These are phyloP conservation scores for Alternaria dauci DNA, from an alignment of 2,329 filamentous ascomycete species.

Conservation along the genomic window DNA sequence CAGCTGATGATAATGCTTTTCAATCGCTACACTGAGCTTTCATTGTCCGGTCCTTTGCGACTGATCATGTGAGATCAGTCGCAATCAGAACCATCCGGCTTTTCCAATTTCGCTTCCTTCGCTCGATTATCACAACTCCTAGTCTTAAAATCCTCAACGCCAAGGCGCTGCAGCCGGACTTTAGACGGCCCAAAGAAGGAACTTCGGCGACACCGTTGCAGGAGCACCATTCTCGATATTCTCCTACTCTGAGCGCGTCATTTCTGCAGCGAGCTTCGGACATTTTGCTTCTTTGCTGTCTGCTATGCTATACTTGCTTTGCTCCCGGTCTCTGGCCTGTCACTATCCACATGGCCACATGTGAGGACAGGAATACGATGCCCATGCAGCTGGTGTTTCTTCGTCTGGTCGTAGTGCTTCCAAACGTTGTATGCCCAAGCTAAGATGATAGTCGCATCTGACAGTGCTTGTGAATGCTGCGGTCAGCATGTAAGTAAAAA, in stretches of 20 bases:
- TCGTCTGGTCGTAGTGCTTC: neutral
- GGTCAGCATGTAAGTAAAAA: neutral
- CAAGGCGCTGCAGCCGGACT: neutral
- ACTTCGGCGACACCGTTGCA: constrained; percentile 9
- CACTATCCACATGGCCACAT: neutral
- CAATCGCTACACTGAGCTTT: neutral
- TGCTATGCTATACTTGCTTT: neutral
- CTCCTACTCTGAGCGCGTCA: constrained; percentile 3
- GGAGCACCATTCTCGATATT: neutral
- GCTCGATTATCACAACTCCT: constrained; percentile 1
- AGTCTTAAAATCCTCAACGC: constrained; percentile 10
- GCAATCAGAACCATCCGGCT: neutral
- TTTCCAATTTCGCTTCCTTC: constrained; percentile 9
- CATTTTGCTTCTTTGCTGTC: constrained; percentile 10
- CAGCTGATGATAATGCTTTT: constrained; percentile 7
- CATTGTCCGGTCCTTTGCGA: constrained; percentile 5
- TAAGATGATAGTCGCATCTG: neutral
- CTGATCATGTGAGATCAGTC: neutral
- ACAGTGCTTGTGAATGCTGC: neutral
- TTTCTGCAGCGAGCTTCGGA: neutral
- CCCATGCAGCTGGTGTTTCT: neutral
- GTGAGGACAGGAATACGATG: neutral
- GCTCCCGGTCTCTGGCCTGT: neutral
- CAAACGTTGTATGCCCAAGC: neutral
- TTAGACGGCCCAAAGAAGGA: neutral